Evolutionary conservation across 148 eudicot genomes (phyloP).

Genomic region (Rheum nobile): DNA sequence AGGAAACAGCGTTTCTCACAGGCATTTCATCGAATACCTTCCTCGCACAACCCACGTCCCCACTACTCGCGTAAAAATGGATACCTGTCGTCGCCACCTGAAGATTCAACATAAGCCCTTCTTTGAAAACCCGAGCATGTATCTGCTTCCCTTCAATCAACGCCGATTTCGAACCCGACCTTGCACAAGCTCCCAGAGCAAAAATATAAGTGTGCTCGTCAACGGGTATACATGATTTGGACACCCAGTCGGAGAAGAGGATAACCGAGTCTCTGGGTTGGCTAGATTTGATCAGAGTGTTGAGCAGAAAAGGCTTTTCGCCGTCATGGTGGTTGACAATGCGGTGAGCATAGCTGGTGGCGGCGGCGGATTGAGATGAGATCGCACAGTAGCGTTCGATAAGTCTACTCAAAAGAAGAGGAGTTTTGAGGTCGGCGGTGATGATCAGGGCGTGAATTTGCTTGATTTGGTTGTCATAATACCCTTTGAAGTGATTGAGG

Average conservation of each 20-base stretch:
- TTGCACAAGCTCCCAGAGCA: slow-evolving; percentile 51
- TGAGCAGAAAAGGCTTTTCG: slow-evolving; percentile 22
- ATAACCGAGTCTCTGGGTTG: slow-evolving; percentile 31
- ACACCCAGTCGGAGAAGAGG: slow-evolving; percentile 37
- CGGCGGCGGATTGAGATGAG: slow-evolving; percentile 14
- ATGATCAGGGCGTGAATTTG: slow-evolving; percentile 40
- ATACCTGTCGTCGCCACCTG: slow-evolving; percentile 34
- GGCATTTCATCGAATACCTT: slow-evolving; percentile 58
- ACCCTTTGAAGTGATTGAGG: slow-evolving; percentile 11
- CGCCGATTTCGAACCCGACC: slow-evolving; percentile 17
- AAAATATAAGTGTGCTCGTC: slow-evolving; percentile 42
- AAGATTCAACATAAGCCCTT: slow-evolving; percentile 22
- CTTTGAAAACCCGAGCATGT: slow-evolving; percentile 26
- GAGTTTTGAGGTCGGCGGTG: slow-evolving; percentile 26
- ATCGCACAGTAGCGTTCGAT: slow-evolving; percentile 26
- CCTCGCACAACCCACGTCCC: slow-evolving; percentile 22
- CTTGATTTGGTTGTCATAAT: slow-evolving; percentile 18
- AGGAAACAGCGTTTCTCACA: slow-evolving; percentile 30
- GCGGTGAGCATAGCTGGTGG: slow-evolving; percentile 26
- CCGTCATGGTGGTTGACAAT: slow-evolving; percentile 19
- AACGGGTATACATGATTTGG: slow-evolving; percentile 17
- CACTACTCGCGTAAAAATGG: slow-evolving; percentile 39
- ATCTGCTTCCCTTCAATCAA: slow-evolving; percentile 43
- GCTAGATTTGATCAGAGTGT: slow-evolving; percentile 42
- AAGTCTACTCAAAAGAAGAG: slow-evolving; percentile 17